Evolutionary conservation across 2,329 filamentous ascomycete species (phyloP).

Genomic region (Metarhizium brunneum): DNA sequence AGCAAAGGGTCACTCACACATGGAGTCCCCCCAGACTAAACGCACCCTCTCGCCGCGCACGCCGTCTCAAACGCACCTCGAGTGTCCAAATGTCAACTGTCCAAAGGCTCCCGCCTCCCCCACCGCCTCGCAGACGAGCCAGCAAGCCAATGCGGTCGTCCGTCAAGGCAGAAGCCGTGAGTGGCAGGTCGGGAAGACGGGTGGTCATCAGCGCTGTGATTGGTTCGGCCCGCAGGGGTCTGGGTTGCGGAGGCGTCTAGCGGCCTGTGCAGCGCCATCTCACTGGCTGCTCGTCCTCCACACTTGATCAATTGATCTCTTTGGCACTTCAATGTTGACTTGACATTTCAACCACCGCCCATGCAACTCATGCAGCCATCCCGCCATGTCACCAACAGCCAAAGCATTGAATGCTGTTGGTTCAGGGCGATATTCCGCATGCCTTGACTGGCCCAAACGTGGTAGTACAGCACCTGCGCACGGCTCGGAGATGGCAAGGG

Average conservation of each 20-base stretch:
- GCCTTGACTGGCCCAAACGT: background rate
- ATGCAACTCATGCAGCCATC: background rate
- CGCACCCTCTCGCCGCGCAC: background rate
- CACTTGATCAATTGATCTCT: too few species aligned
- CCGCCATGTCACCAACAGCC: background rate
- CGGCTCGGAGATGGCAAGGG: background rate
- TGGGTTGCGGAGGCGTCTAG: slow-evolving; percentile 1
- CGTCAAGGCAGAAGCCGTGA: background rate
- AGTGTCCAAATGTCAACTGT: too few species aligned
- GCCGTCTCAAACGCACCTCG: too few species aligned
- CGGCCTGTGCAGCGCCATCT: background rate
- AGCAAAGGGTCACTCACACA: too few species aligned
- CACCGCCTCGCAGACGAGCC: too few species aligned
- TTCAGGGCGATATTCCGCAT: background rate
- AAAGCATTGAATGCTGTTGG: background rate
- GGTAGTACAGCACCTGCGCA: background rate
- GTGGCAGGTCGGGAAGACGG: background rate
- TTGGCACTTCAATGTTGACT: too few species aligned
- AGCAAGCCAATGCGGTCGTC: too few species aligned
- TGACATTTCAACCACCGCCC: too few species aligned
- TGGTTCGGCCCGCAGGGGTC: background rate
- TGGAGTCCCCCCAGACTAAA: too few species aligned
- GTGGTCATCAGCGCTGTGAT: background rate
- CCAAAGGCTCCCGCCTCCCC: too few species aligned
- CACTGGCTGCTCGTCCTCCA: too few species aligned